Base-by-base conservation (phyloP, 2,329 filamentous ascomycete genomes). In the Bipolaris sorokiniana region DNA sequence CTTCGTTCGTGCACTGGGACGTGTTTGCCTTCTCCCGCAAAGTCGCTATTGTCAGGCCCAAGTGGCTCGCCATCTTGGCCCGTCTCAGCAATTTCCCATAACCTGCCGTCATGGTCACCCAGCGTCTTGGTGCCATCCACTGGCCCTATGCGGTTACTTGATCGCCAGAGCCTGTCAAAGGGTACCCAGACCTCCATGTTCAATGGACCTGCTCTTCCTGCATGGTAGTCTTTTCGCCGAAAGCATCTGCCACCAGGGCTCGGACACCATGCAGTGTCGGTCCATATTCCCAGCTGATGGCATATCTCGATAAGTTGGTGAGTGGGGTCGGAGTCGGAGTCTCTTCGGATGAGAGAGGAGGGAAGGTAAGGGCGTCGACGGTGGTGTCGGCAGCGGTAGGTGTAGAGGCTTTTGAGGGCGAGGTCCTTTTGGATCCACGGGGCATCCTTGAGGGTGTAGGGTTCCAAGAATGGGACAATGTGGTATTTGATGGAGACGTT, bases 401-500 rank as follows among this genome's bases (percentile, higher is more conserved):
- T 83, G 66, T 87, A 87, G 7, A 87, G 77, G 69, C 83, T 86
- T 72, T 83, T 85, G 54, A 87, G 78, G 5, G 83, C 83, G 38
- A 86, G 80, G 28, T 78, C 76, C 31, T 72, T 78, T 47, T 74
- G 76, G 54, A 72, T 73, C 75, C 80, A 79, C 3, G 76, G 70
- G 53, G 69, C 70, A 75, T 79, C 68, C 16, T 69, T 66, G n/a
- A 73, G 79, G 4, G 75, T 73, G 77, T 77, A 76, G 3, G 78
- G 71, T 58, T 76, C 77, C 40, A 79, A 78, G 63, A 85, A 86
- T 2, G 85, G 85, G 51, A 86, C 83, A 58, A 87, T 84, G 66
- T 87, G 84, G 67, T 87, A 87, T 68, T 87, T 87, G 62, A 87
- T 80, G 11, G 84, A 86, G 36, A 87, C 85, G 69, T 87, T 86